Evolutionary conservation across 805 yeast genomes (phyloP).

Genomic region (Myxozyma kluyveri): DNA sequence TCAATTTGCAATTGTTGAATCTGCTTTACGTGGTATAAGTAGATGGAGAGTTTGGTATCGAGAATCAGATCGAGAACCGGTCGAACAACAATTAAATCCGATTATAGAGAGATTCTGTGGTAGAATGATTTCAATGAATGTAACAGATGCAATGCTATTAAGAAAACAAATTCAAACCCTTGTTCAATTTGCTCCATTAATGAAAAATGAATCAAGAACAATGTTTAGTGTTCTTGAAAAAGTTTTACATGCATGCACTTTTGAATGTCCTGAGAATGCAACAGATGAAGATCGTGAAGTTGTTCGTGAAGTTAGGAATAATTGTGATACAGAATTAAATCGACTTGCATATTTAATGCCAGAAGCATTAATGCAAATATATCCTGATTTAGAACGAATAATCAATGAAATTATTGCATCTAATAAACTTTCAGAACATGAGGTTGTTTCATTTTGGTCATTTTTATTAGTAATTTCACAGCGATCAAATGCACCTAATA

Average conservation of each 20-base stretch:
- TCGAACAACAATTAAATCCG: slow-evolving; percentile 55
- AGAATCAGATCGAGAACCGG: slow-evolving; percentile 50
- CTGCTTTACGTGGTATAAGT: slow-evolving; percentile 85
- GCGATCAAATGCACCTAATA: slow-evolving; percentile 60
- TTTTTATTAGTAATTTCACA: slow-evolving; percentile 89
- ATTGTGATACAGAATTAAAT: slow-evolving; percentile 92
- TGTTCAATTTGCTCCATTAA: slow-evolving; percentile 88
- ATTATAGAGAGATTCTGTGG: slow-evolving; percentile 61
- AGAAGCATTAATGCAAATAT: slow-evolving; percentile 75
- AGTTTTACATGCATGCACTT: slow-evolving; percentile 79
- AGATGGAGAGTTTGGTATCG: slow-evolving; percentile 95
- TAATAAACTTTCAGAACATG: slow-evolving; percentile 79
- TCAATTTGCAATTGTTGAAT: slow-evolving; percentile 82
- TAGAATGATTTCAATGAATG: slow-evolving; percentile 63
- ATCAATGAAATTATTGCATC: slow-evolving; percentile 67
- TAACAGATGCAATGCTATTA: slow-evolving; percentile 74
- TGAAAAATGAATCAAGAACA: slow-evolving; percentile 67
- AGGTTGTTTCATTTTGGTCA: slow-evolving; percentile 88
- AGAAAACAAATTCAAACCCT: slow-evolving; percentile 86
- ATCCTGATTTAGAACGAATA: slow-evolving; percentile 77
- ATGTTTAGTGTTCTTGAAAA: slow-evolving; percentile 84
- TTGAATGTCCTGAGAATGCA: slow-evolving; percentile 64
- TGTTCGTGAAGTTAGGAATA: slow-evolving; percentile 80
- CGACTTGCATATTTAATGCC: slow-evolving; percentile 95
- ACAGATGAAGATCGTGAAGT: slow-evolving; percentile 65